A percentile compares a stretch with the other conserved stretches of the same genome.
Evolutionary conservation across 2,329 filamentous ascomycete genomes (phyloP).

Genomic region (Fusarium chaquense): DNA sequence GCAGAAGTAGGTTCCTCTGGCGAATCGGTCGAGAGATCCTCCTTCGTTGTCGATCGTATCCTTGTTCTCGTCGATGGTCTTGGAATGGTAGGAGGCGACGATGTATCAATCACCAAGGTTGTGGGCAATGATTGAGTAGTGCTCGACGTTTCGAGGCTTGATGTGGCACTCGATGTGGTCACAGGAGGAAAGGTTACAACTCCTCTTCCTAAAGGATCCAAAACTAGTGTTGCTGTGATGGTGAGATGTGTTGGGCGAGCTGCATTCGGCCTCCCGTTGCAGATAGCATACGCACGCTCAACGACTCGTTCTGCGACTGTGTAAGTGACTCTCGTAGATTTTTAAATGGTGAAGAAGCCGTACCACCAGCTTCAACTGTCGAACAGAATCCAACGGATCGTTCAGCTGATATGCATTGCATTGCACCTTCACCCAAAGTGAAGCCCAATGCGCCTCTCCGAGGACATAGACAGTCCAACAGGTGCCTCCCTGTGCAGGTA

Average conservation of each 20-base stretch:
- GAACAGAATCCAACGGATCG: constrained; percentile 64
- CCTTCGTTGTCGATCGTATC: constrained; percentile 11
- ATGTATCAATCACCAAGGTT: constrained; percentile 48
- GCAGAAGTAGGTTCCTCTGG: neutral
- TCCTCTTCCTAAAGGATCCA: constrained; percentile 48
- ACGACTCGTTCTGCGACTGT: constrained; percentile 54
- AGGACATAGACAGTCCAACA: constrained; percentile 74
- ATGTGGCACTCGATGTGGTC: constrained; percentile 18
- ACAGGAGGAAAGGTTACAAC: constrained; percentile 49
- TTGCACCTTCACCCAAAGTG: constrained; percentile 77
- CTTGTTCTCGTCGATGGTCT: constrained; percentile 24
- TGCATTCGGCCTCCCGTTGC: constrained; percentile 62
- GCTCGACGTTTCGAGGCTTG: constrained; percentile 21
- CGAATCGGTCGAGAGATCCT: constrained; percentile 5
- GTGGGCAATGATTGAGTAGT: constrained; percentile 43
- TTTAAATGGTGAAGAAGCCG: constrained; percentile 21
- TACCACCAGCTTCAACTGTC: constrained; percentile 56
- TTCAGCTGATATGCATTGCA: constrained; percentile 74
- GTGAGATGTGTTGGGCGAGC: constrained; percentile 68
- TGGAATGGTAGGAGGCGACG: constrained; percentile 37
- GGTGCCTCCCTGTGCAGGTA: constrained; percentile 62
- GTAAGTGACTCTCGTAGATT: constrained; percentile 30
- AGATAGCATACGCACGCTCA: constrained; percentile 69
- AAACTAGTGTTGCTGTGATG: constrained; percentile 68
- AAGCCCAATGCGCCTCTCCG: constrained; percentile 69